Percentiles rank a stretch among this genome's conserved stretches.
These are phyloP conservation scores for Mycena leptocephala DNA, from an alignment of 768 basidiomycete genomes.

Conservation along the genomic window DNA sequence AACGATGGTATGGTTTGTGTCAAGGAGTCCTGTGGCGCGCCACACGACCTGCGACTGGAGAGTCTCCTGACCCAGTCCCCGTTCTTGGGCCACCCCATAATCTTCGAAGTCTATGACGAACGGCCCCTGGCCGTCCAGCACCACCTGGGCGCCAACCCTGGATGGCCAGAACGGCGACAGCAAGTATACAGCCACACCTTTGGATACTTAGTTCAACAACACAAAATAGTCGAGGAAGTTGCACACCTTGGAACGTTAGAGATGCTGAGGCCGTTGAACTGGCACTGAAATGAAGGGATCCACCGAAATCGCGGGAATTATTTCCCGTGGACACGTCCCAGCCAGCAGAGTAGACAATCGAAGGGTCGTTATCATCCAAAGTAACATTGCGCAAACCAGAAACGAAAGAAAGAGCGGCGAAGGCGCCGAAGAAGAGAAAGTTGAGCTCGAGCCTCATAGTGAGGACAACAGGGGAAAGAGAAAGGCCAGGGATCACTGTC, in stretches of 20 bases:
- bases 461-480: constrained; percentile 4
- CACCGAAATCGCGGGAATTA: constrained; percentile 28
- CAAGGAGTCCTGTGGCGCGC: constrained; percentile 4
- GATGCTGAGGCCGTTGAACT: constrained; percentile 15
- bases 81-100: not conserved
- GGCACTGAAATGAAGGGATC: constrained; percentile 23
- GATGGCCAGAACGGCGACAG: constrained; percentile 25
- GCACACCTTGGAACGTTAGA: constrained; percentile 21
- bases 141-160: constrained; percentile 10
- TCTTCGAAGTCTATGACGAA: constrained; percentile 19
- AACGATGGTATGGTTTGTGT: constrained; percentile 8
- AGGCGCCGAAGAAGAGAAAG: constrained; percentile 5
- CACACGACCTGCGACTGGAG: constrained; percentile 19
- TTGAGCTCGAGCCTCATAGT: constrained; percentile 19
- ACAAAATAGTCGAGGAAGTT: not conserved
- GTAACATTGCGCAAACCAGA: constrained; percentile 30
- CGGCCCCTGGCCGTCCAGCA: constrained; percentile 22
- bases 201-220: not conserved
- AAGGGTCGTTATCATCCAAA: constrained; percentile 26
- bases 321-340: constrained; percentile 17
- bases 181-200: constrained; percentile 31
- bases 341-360: constrained; percentile 22
- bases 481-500: constrained; percentile 23
- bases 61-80: not conserved
- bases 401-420: constrained; percentile 25